phyloP scores from a whole-genome alignment of 495 filamentous ascomycete species.

The Hypomontagnella monticulosa region DNA sequence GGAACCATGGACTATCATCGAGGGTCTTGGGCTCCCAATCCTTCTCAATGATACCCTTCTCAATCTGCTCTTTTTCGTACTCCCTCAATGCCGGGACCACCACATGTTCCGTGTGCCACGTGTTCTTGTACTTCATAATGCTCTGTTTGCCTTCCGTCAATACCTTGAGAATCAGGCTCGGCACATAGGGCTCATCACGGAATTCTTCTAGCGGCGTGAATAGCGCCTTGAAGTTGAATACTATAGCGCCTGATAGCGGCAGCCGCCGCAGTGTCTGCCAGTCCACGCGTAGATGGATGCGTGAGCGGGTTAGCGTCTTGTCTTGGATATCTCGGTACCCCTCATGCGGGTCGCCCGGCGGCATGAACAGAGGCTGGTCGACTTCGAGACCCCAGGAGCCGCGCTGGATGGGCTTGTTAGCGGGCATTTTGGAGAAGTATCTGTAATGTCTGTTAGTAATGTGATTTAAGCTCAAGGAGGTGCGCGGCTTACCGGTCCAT shows the following conservation, averaged over 20 bases:
- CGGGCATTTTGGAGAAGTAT: conserved; percentile 84
- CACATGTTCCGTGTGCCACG: conserved; percentile 85
- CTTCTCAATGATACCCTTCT: conserved; percentile 66
- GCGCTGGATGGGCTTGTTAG: conserved; percentile 80
- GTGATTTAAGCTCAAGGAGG: neutral
- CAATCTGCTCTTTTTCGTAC: conserved; percentile 76
- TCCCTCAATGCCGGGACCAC: conserved; percentile 72
- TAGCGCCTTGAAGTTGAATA: conserved; percentile 92
- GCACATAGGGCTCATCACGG: conserved; percentile 77
- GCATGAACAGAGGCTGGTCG: conserved; percentile 81
- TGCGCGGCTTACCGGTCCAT: conserved; percentile 71
- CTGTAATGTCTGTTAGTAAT: conserved; percentile 46
- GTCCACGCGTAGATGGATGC: conserved; percentile 82
- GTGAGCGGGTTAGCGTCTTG: conserved; percentile 63
- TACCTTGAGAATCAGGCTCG: conserved; percentile 72
- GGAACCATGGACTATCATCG: conserved; percentile 83
- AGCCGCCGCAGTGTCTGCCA: conserved; percentile 90
- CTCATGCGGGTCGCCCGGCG: conserved; percentile 76
- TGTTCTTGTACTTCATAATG: conserved; percentile 84
- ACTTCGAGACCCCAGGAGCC: conserved; percentile 90
- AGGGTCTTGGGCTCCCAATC: conserved; percentile 81
- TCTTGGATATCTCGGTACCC: conserved; percentile 65
- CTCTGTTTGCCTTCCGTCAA: conserved; percentile 76
- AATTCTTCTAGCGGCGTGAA: conserved; percentile 83
- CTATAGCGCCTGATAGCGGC: conserved; percentile 76